These are phyloP conservation scores for Carex pumila DNA, from an alignment of 176 grass and related monocot genomes.

Conservation along the genomic window DNA sequence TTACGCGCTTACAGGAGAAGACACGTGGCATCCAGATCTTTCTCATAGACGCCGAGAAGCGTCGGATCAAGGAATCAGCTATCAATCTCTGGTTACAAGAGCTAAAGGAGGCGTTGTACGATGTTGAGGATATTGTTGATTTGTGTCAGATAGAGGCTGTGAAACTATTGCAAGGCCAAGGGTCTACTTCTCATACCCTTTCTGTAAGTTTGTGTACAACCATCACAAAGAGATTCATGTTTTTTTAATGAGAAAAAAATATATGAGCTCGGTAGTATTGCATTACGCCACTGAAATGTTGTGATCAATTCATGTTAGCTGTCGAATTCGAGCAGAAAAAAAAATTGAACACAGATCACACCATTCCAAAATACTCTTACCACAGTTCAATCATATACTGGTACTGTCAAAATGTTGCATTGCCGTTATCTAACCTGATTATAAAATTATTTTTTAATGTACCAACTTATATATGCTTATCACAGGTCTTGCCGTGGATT, in stretches of 20 bases:
- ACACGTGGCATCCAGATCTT: background rate
- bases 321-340: background rate
- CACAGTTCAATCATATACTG: background rate
- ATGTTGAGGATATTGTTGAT: constrained; percentile 2
- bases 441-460: background rate
- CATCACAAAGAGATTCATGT: background rate
- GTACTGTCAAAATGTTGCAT: background rate
- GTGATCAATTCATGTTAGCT: background rate
- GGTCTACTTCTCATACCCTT: background rate
- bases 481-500: too few species aligned
- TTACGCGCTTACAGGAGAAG: background rate
- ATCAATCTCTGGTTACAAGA: constrained; percentile 2
- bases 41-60: constrained; percentile 5
- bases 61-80: constrained; percentile 6
- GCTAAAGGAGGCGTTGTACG: constrained; percentile 3
- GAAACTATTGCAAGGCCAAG: constrained; percentile 2
- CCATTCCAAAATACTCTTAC: background rate
- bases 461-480: too few species aligned
- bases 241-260: background rate
- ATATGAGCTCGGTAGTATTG: background rate
- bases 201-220: background rate
- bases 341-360: background rate
- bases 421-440: background rate
- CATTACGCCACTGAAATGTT: background rate
- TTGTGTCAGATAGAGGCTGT: background rate